Evolutionary conservation across 805 yeast species (phyloP).

Genomic region (Hagleromyces aurorensis): DNA sequence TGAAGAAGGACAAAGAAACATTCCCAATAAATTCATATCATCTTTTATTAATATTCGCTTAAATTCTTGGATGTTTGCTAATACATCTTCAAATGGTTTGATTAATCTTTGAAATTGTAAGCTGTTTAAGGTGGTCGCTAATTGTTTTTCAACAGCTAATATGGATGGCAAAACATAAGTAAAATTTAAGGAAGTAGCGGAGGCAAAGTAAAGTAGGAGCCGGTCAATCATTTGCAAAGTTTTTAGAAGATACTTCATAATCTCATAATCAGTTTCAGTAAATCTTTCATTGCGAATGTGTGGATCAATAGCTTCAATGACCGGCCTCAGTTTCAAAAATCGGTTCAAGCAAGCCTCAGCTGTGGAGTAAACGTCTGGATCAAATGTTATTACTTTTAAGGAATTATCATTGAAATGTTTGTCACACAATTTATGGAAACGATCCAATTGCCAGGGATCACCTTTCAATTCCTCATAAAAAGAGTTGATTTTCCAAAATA

Average conservation of each 20-base stretch:
- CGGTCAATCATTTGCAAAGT: slow-evolving; percentile 8
- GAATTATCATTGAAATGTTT: slow-evolving; percentile 1
- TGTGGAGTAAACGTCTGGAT: slow-evolving; percentile 10
- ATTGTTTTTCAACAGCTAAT: slow-evolving; percentile 10
- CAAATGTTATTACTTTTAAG: slow-evolving; percentile 6
- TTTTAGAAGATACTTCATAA: slow-evolving; percentile 3
- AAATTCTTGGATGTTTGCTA: slow-evolving; percentile 3
- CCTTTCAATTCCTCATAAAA: slow-evolving; percentile 8
- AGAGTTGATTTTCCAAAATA: slow-evolving; percentile 10
- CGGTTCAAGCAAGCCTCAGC: slow-evolving; percentile 7
- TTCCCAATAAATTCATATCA: slow-evolving; percentile 10
- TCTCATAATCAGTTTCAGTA: slow-evolving; percentile 7
- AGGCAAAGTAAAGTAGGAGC: slow-evolving; percentile 9
- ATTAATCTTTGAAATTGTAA: slow-evolving; percentile 7
- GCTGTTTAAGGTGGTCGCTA: slow-evolving; percentile 4
- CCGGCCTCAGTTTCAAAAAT: slow-evolving; percentile 7
- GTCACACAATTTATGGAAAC: slow-evolving; percentile 7
- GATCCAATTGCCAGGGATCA: slow-evolving; percentile 15
- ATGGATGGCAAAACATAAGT: slow-evolving; percentile 8
- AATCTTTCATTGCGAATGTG: slow-evolving; percentile 5
- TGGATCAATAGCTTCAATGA: slow-evolving; percentile 3
- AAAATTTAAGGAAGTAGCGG: slow-evolving; percentile 7
- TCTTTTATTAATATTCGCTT: slow-evolving; percentile 10
- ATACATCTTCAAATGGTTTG: slow-evolving; percentile 7
- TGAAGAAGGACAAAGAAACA: slow-evolving; percentile 14